Evolutionary conservation across 768 basidiomycete species (phyloP).

Genomic region (Melanogaster broomeanus): DNA sequence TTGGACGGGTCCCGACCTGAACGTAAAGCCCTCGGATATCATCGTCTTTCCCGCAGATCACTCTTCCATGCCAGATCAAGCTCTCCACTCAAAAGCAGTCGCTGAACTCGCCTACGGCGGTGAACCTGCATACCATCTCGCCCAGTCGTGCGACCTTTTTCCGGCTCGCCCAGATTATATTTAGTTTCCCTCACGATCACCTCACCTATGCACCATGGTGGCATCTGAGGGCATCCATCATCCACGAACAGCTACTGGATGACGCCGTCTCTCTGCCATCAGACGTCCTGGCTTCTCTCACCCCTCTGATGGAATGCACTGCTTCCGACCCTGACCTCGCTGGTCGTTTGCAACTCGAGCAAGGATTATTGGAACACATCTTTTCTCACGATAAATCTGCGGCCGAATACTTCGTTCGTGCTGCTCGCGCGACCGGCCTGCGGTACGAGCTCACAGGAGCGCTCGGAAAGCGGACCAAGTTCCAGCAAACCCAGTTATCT

Average conservation of each 20-base stretch:
- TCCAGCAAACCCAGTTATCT: constrained; percentile 79
- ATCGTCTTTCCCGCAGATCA: constrained; percentile 37
- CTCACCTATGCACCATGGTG: constrained; percentile 70
- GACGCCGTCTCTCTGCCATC: constrained; percentile 69
- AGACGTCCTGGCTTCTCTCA: constrained; percentile 41
- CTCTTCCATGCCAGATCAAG: constrained; percentile 42
- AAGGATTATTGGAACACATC: constrained; percentile 79
- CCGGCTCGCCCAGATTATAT: constrained; percentile 70
- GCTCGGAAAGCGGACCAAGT: constrained; percentile 91
- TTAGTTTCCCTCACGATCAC: constrained; percentile 52
- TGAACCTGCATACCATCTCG: constrained; percentile 95
- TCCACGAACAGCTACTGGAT: constrained; percentile 80
- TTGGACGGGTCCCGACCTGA: constrained; percentile 93
- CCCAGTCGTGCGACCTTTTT: constrained; percentile 68
- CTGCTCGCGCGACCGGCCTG: constrained; percentile 75
- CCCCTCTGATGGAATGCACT: constrained; percentile 41
- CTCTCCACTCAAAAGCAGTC: constrained; percentile 66
- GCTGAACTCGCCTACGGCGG: constrained; percentile 80
- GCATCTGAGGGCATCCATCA: constrained; percentile 68
- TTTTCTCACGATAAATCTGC: constrained; percentile 76
- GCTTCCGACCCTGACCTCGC: constrained; percentile 61
- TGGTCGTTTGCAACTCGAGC: constrained; percentile 70
- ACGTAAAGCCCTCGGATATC: constrained; percentile 47
- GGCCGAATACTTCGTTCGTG: constrained; percentile 72
- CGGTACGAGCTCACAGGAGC: constrained; percentile 93